Evolutionary conservation across 1,284 basidiomycete genomes (phyloP).

Genomic region (Trametes sp.): DNA sequence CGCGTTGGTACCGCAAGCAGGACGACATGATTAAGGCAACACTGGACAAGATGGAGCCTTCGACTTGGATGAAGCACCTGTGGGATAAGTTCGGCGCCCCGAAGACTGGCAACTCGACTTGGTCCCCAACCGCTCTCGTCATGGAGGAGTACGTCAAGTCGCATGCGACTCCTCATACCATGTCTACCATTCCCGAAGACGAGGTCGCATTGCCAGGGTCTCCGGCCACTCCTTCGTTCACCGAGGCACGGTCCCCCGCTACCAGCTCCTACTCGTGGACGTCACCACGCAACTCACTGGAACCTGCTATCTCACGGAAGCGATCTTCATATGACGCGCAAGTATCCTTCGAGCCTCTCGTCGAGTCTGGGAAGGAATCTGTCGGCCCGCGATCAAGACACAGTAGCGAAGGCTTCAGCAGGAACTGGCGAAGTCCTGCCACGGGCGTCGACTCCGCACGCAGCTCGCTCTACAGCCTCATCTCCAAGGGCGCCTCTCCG

Average conservation of each 20-base stretch:
- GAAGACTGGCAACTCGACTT: conserved; percentile 34
- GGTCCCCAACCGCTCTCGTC: conserved; percentile 72
- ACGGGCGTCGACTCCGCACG: conserved; percentile 44
- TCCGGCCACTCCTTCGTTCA: conserved; percentile 42
- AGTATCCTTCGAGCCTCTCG: conserved; percentile 47
- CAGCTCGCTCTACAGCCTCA: conserved; percentile 45
- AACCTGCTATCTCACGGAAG: conserved; percentile 51
- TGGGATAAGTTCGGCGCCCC: conserved; percentile 56
- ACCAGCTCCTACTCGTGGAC: conserved; percentile 40
- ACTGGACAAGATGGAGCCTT: conserved; percentile 68
- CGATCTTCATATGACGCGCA: conserved; percentile 53
- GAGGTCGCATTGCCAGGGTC: conserved; percentile 31
- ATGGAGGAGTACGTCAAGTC: conserved; percentile 67
- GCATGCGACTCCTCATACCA: conserved; percentile 46
- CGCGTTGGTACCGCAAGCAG: conserved; percentile 65
- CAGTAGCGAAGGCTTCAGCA: conserved; percentile 54
- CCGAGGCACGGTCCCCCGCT: conserved; percentile 45
- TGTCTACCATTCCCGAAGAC: conserved; percentile 57
- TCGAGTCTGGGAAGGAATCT: conserved; percentile 42
- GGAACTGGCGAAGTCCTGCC: conserved; percentile 44
- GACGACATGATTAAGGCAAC: conserved; percentile 52
- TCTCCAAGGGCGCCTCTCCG: conserved; percentile 51
- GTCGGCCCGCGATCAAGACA: conserved; percentile 52
- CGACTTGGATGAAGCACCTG: conserved; percentile 74
- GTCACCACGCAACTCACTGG: conserved; percentile 47